Evolutionary conservation across 306 rosid genomes (phyloP).

Genomic region (Prunus dulcis): DNA sequence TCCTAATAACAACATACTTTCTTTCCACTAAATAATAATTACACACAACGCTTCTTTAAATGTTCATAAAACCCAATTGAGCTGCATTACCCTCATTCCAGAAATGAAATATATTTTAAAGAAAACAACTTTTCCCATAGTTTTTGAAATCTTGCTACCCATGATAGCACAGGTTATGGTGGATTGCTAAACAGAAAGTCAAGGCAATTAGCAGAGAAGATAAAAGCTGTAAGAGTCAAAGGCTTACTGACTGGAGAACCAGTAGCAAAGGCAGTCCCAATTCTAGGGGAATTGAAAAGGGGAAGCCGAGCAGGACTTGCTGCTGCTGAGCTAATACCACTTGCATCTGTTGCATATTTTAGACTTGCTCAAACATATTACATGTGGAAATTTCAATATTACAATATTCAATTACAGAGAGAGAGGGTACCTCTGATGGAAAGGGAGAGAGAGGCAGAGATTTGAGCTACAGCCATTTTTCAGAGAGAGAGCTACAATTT

Average conservation of each 20-base stretch:
- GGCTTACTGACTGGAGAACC: slow-evolving; percentile 70
- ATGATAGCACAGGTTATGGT: background rate
- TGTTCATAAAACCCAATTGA: background rate
- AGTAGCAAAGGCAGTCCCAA: slow-evolving; percentile 48
- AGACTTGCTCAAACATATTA: background rate
- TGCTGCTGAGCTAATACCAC: slow-evolving; percentile 34
- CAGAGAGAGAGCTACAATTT: slow-evolving; percentile 1
- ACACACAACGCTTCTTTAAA: background rate
- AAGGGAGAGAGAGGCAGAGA: slow-evolving; percentile 57
- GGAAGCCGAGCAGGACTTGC: slow-evolving; percentile 37
- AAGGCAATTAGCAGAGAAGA: background rate
- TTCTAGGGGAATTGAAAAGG: slow-evolving; percentile 17
- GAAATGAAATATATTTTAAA: background rate
- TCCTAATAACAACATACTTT: background rate
- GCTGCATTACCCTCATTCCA: background rate
- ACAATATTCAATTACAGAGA: background rate
- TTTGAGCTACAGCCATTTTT: slow-evolving; percentile 54
- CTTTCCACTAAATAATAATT: too few species aligned
- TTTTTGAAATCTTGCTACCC: background rate
- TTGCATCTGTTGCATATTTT: slow-evolving; percentile 39
- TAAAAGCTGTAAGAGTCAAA: background rate
- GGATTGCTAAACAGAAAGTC: background rate
- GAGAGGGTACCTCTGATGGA: slow-evolving; percentile 42
- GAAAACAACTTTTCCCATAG: background rate
- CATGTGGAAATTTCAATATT: background rate